phyloP scores from a whole-genome alignment of 352 stramenopile genomes.

The Detonula confervacea region DNA sequence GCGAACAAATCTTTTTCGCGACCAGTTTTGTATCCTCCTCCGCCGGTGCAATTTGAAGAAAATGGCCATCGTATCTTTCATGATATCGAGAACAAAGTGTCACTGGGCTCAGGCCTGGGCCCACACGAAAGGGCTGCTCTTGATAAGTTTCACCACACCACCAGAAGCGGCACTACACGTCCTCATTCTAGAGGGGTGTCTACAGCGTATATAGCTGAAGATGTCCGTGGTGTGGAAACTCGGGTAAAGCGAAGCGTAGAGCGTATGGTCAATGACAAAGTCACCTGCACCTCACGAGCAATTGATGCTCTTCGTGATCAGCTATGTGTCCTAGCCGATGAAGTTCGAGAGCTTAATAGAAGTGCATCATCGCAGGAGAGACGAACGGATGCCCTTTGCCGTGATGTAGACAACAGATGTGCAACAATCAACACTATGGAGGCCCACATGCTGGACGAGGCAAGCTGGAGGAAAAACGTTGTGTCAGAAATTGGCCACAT shows the following conservation, averaged over 20 bases:
- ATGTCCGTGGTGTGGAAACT: conserved; percentile 10
- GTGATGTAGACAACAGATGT: conserved; percentile 32
- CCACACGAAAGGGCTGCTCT: conserved; percentile 26
- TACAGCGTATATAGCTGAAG: conserved; percentile 10
- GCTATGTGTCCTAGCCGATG: conserved; percentile 26
- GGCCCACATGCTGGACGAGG: conserved; percentile 31
- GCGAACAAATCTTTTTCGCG: conserved; percentile 8
- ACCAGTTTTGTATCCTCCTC: conserved; percentile 10
- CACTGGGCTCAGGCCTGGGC: not conserved
- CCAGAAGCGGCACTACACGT: conserved; percentile 14
- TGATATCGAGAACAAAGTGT: conserved; percentile 3
- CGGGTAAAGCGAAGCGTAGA: conserved; percentile 22
- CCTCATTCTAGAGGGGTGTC: conserved; percentile 14
- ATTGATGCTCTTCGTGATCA: conserved; percentile 52
- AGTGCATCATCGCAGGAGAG: conserved; percentile 26
- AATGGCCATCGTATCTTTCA: conserved; percentile 18
- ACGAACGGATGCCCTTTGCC: conserved; percentile 26
- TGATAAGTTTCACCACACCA: conserved; percentile 14
- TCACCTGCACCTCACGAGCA: conserved; percentile 16
- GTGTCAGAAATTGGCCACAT: conserved; percentile 8
- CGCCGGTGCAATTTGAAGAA: not conserved
- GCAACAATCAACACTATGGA: conserved; percentile 30
- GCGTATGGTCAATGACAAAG: conserved; percentile 34
- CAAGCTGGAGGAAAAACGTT: conserved; percentile 17
- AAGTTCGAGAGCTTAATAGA: conserved; percentile 33